A percentile compares a stretch with the other conserved stretches of the same genome.
Conservation (phyloP, 78 protist species). For the Diacronema lutheri region DNA sequence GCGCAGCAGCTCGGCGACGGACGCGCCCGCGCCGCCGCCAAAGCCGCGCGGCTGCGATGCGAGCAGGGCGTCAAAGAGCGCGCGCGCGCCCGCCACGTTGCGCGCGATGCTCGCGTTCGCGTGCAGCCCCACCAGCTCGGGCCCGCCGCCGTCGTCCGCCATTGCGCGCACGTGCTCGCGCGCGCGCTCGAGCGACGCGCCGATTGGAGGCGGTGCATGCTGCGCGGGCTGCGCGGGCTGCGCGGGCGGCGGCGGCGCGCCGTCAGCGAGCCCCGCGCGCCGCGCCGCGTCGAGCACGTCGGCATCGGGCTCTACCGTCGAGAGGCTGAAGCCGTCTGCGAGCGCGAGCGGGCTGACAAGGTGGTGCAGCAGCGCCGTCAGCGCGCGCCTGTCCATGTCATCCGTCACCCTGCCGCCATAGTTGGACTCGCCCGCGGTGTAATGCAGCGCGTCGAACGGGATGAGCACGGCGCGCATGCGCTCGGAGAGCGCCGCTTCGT, state of each 20-base stretch:
- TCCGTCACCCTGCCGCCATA: constrained; percentile 51
- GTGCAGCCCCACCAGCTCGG: constrained; percentile 80
- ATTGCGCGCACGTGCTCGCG: no score
- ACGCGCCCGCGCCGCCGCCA: no score
- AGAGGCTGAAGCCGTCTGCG: constrained; percentile 44
- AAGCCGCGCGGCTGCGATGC: constrained; percentile 13
- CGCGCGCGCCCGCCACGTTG: constrained; percentile 40
- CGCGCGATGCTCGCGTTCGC: constrained; percentile 67
- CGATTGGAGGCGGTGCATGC: no score
- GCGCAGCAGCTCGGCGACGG: no score
- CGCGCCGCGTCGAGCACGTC: constrained; percentile 5
- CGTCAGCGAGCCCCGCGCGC: constrained; percentile 12
- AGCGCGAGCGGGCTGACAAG: constrained; percentile 15
- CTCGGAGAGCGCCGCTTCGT: no score
- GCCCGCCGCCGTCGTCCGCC: no score
- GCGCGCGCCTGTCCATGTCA: constrained; percentile 33
- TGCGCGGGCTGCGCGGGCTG: no score
- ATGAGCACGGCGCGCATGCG: no score
- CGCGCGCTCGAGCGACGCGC: no score
- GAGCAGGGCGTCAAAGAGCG: constrained; percentile 29
- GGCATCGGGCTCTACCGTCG: constrained; percentile 47
- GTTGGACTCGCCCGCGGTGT: constrained; percentile 39
- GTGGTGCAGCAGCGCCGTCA: neutral
- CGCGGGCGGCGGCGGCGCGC: constrained; percentile 15
- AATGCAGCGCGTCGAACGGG: neutral